Base-by-base conservation (phyloP, 441 rosid genomes). In the Capsella rubella region DNA sequence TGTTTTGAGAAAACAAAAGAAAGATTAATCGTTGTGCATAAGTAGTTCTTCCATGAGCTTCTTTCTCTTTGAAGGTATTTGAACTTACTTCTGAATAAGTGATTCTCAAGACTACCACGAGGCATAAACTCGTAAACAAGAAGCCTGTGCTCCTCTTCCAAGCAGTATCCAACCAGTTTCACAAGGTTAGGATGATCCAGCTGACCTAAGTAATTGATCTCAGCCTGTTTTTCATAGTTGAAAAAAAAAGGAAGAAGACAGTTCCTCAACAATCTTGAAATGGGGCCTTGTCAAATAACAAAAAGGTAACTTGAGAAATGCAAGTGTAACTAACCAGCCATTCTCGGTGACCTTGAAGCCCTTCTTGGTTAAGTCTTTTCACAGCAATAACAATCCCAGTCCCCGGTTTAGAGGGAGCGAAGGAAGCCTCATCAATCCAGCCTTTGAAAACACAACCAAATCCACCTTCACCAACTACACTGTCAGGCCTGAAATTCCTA, bases 361-460 rank as follows among this genome's bases (percentile, higher is more conserved):
- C 87, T 63, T 86, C 89, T 73, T 79, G 82, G 60, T 86, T 86
- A 42, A 86, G 86, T 74, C 82, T 81, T 75, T 86, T 86, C 13
- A 77, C 87, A 13, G 89, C 89, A 73, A 86, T 80, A 35, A 80
- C 81, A 27, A 75, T 73, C 21, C 89, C 92, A 7, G 81, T 80
- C 37, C 92, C 92, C 3, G 92, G 88, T 75, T 78, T 86, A 71
- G 87, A 29, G 35, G 92, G 84, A 25, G 75, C 18, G 16, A 84
- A 78, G 8, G 92, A 73, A 73, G 80, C 65, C 65, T 85, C 89
- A 73, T 89, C 90, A 6, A 89, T 62, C 92, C 95, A 89, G 13
- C 95, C 95, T 75, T 89, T 89, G 73, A 86, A 89, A 74, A 89
- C 95, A 10, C 89, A 82, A 73, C 95, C 95, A 69, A 89, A 89